Evolutionary conservation across 495 filamentous ascomycete genomes (phyloP).

Genomic region (Lophiotrema nucula): DNA sequence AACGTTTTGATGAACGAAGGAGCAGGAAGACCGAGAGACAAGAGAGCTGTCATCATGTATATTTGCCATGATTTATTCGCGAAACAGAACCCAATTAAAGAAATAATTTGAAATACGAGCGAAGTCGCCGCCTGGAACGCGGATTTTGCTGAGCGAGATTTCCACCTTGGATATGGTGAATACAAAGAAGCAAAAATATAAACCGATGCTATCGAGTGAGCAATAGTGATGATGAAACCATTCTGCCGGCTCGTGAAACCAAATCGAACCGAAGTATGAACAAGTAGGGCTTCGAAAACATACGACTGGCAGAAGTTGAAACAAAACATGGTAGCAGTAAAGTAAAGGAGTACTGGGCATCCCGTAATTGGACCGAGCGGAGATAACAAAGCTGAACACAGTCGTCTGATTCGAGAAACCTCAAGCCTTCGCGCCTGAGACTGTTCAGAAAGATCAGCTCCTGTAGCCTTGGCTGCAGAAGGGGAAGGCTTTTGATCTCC

Average conservation of each 20-base stretch:
- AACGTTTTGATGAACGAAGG: slow-evolving; percentile 12
- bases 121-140: not conserved
- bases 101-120: not conserved
- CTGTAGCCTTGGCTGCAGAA: too few relatives aligned
- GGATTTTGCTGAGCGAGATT: not conserved
- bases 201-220: slow-evolving; percentile 6
- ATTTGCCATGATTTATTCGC: slow-evolving; percentile 3
- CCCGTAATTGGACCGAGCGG: not conserved
- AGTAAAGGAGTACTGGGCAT: not conserved
- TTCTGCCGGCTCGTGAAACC: slow-evolving; percentile 9
- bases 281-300: slow-evolving; percentile 10
- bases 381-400: too few relatives aligned
- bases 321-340: not conserved
- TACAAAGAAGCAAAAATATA: slow-evolving; percentile 6
- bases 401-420: too few relatives aligned
- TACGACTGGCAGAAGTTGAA: slow-evolving; percentile 18
- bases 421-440: too few relatives aligned
- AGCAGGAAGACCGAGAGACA: slow-evolving; percentile 5
- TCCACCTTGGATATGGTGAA: not conserved
- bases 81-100: not conserved
- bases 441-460: too few relatives aligned
- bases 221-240: slow-evolving; percentile 12
- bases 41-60: not conserved
- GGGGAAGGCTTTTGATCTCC: too few relatives aligned
- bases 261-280: slow-evolving; percentile 6